phyloP scores from a whole-genome alignment of 768 basidiomycete genomes.

The Lentinula lateritia region DNA sequence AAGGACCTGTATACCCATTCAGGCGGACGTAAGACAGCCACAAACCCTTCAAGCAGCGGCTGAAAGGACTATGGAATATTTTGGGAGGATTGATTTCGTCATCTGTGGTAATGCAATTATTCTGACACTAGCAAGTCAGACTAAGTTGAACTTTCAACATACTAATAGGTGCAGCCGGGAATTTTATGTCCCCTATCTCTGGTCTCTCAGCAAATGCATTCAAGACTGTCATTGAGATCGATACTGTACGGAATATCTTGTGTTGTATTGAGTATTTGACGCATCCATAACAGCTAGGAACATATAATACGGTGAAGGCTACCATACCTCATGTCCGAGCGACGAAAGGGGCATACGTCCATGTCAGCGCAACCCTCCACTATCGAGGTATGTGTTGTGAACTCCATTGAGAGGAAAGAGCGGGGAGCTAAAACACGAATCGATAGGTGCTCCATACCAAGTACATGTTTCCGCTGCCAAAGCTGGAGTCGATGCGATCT shows the following conservation, averaged over 20 bases:
- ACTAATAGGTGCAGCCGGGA: constrained; percentile 81
- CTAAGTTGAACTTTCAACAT: neutral
- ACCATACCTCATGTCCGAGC: constrained; percentile 71
- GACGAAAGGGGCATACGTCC: constrained; percentile 77
- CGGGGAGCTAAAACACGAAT: neutral
- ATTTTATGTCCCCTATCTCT: constrained; percentile 87
- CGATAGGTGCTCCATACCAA: constrained; percentile 73
- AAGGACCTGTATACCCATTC: constrained; percentile 58
- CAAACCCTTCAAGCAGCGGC: constrained; percentile 72
- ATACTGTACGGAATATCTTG: constrained; percentile 48
- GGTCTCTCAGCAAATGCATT: constrained; percentile 87
- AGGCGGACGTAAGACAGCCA: constrained; percentile 82
- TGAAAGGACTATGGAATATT: constrained; percentile 64
- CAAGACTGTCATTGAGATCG: constrained; percentile 89
- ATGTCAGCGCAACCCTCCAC: constrained; percentile 87
- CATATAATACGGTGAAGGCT: constrained; percentile 92
- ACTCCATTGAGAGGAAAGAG: neutral
- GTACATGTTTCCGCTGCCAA: constrained; percentile 95
- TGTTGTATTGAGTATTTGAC: neutral
- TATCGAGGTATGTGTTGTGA: constrained; percentile 49
- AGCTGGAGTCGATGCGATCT: constrained; percentile 88
- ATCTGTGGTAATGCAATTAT: constrained; percentile 62
- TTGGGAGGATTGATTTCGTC: constrained; percentile 90
- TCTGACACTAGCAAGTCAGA: neutral
- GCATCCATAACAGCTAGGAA: constrained; percentile 58